Percentiles rank a stretch among this genome's conserved stretches.
Evolutionary conservation across 257 asterid species (phyloP).

Genomic region (Fraxinus pennsylvanica): DNA sequence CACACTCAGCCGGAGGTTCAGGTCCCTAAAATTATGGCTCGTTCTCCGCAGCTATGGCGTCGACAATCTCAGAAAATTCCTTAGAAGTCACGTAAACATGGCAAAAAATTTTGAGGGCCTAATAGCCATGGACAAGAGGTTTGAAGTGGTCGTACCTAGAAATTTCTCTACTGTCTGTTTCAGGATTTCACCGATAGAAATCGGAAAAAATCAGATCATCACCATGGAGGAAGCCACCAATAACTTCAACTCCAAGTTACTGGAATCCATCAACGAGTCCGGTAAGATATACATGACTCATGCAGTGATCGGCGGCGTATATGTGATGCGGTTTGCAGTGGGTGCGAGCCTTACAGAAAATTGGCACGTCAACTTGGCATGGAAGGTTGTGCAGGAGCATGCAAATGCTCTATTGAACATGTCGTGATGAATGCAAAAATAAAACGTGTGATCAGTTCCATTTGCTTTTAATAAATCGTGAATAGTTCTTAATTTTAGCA

Average conservation of each 20-base stretch:
- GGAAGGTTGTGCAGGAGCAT: constrained; percentile 69
- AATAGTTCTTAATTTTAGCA: too few relatives aligned
- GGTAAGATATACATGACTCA: constrained; percentile 71
- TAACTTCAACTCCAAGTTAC: constrained; percentile 43
- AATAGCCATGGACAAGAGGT: constrained; percentile 60
- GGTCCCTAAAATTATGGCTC: constrained; percentile 72
- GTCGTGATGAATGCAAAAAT: constrained; percentile 12
- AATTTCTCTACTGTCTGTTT: constrained; percentile 73
- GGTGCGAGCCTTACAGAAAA: constrained; percentile 64
- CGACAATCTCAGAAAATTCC: constrained; percentile 52
- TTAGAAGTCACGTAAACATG: constrained; percentile 60
- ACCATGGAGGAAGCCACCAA: constrained; percentile 45
- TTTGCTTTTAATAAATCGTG: too few relatives aligned
- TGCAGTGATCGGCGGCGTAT: constrained; percentile 66
- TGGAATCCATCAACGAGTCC: constrained; percentile 57
- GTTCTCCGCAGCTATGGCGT: constrained; percentile 72
- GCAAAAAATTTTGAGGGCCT: constrained; percentile 67
- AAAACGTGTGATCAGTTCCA: too few relatives aligned
- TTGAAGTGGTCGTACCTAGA: constrained; percentile 69
- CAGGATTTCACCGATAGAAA: constrained; percentile 46
- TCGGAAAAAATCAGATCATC: constrained; percentile 22
- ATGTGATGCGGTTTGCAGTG: constrained; percentile 56
- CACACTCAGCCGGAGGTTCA: constrained; percentile 66
- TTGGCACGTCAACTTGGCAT: constrained; percentile 60
- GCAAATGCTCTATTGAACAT: constrained; percentile 41